Evolutionary conservation across 768 basidiomycete genomes (phyloP), one percentile per base, ranked within the genome.

Genomic region (Mycena alexandri): DNA sequence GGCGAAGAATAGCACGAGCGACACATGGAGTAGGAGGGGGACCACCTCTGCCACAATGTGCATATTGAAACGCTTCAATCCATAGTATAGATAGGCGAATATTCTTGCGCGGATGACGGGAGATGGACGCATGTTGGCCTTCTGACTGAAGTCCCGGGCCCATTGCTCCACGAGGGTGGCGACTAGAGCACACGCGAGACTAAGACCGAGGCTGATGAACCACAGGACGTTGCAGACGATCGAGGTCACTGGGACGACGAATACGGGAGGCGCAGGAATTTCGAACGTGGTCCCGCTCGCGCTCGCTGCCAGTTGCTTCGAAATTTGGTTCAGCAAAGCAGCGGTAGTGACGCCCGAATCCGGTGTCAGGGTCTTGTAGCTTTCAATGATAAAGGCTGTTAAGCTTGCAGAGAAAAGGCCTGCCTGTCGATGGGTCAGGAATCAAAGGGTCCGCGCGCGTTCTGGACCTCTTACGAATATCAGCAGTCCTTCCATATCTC

Each of bases 361-460:
- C 16, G 48, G 48, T 34, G 42, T 17, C 29, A 62, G 47, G 19
- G 25, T 62, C 19, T 51, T 43, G 48, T 62, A 62, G 52, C 61
- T 62, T 33, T 62, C 61, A 14, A 62, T 21, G 36, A 62, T 51
- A 22, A 62, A 53, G 5, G 61, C 61, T 13, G 61, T 62, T 12
- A 62, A 22, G n/a, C 34, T 62, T n/a, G 61, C 61, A 22, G 61
- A 62, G 33, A 62, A 62, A 11, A 62, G 48, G 21, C 61, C 61
- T 12, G 61, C 44, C 52, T 62, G 29, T 25, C 2, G 5, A 13
- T 29, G 21, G 29, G 25, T 36, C 14, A 5, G 51, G 46, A 43
- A n/a, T n/a, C n/a, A 12, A 12, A 2, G 11, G 19, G n/a, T 52
- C 17, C 7, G 25, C 17, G 17, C 10, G 14, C 14, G 11, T 22